Evolutionary conservation across 371 early-diverging fungal genomes (phyloP).

Genomic region (Mucor plumbeus): DNA sequence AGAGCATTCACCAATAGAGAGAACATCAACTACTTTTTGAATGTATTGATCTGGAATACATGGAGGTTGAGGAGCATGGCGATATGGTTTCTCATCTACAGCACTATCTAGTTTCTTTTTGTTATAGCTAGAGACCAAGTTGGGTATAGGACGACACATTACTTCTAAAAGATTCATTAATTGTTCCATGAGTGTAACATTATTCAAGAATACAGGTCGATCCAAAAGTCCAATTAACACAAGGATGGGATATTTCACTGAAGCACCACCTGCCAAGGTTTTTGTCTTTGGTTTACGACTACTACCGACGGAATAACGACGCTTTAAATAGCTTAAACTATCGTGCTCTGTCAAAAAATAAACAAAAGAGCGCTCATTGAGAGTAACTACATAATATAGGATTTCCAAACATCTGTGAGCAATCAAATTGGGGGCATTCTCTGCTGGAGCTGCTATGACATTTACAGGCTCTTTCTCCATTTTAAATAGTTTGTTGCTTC

Average conservation of each 20-base stretch:
- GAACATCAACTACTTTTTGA: conserved; percentile 84
- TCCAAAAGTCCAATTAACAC: conserved; percentile 85
- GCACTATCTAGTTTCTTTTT: conserved; percentile 31
- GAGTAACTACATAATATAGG: conserved; percentile 73
- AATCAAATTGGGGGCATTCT: conserved; percentile 78
- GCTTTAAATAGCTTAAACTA: conserved; percentile 27
- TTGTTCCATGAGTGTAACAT: conserved; percentile 83
- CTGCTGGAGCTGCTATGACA: conserved; percentile 14
- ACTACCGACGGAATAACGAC: conserved; percentile 1
- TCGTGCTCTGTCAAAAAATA: conserved; percentile 83
- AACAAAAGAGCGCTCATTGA: conserved; percentile 64
- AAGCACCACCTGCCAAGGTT: too few relatives aligned
- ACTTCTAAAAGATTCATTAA: conserved; percentile 85
- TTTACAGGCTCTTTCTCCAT: not conserved
- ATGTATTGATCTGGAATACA: conserved; percentile 76
- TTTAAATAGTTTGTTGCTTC: not conserved
- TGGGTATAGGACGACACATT: conserved; percentile 74
- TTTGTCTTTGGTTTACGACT: conserved; percentile 28
- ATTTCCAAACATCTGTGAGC: conserved; percentile 89
- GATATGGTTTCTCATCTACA: conserved; percentile 5
- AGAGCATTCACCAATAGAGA: conserved; percentile 91
- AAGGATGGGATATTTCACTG: conserved; percentile 74
- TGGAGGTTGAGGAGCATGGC: conserved; percentile 61
- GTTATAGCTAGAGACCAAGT: conserved; percentile 57
- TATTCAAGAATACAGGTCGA: conserved; percentile 77